Evolutionary conservation across 257 asterid genomes (phyloP), one percentile per base, ranked within the genome.

Genomic region (Nicotiana obtusifolia): DNA sequence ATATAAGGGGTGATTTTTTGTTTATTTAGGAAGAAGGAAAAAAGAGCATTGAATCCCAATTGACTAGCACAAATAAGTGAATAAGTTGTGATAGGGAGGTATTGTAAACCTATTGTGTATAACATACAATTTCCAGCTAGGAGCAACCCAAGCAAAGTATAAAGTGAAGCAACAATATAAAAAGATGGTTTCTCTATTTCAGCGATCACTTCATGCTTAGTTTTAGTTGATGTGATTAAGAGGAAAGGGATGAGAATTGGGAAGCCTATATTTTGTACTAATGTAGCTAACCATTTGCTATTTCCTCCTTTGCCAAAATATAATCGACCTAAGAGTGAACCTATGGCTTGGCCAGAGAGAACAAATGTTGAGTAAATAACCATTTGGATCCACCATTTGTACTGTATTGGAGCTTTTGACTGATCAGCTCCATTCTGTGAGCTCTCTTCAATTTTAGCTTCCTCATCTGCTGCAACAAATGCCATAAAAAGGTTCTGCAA

Each of bases 231-330:
- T 24, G 81, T 33, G 9, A 85, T 64, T 26, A 91, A 87, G 4
- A 86, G 93, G 65, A 95, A 85, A 4, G 98, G 98, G 61, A 93
- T 19, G 10, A 93, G 92, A 52, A 89, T 57, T 2, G 97, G 97
- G 80, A 91, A 94, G 7, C 95, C 98, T 14, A 62, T 86, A 30
- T 76, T 85, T 86, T 87, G 93, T 1, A 88, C 92, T 7, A 94
- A 60, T 44, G 97, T 87, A 7, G 94, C 95, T 82, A 91, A 49
- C 97, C 97, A 93, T 62, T 84, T 81, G 71, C 97, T 93, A 3
- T 90, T 83, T 68, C 97, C 98, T 11, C 98, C 97, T 26, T 91
- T 88, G 64, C 89, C 85, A 86, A 90, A 94, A 80, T 94, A 94
- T 10, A 90, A n/a, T 64, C 94, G 69, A 75, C 94, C 96, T 79